Evolutionary conservation across 345 rosid species (phyloP), one percentile per base, ranked within the genome.

Genomic region (Garcia nutans): DNA sequence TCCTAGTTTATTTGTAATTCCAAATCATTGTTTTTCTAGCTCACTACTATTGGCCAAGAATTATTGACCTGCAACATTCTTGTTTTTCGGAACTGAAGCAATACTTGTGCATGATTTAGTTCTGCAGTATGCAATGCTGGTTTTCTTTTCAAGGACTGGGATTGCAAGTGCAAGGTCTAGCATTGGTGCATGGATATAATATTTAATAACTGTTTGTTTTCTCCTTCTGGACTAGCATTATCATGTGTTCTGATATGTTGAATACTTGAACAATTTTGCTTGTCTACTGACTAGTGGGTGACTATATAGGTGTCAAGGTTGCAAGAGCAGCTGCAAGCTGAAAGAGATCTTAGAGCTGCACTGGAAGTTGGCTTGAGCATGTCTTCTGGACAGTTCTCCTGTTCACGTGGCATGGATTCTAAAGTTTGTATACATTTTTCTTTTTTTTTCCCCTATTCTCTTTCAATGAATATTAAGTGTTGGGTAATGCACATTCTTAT

Each of bases 321-420:
- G 86, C 99, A 93, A 86, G 99, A 96, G 87, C 98, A 96, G 89
- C 86, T 96, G 83, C 99, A 96, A 86, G 98, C 99, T 8, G 98
- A 96, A 82, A 92, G 98, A 84, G 99, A 96, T 86, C 97, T 93
- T 80, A 87, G 98, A 85, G 93, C 98, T 71, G 99, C 98, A 68
- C 83, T 96, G 77, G 99, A 96, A 89, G 97, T 90, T 76, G 98
- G 99, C 66, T 86, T 96, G 88, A 96, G 99, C 91, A 92, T 96
- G 96, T 93, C 98, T 74, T 87, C 96, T 75, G 97, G 97, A 72
- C 98, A 96, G 66, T 81, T 91, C 71, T 84, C 94, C 62, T 80
- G 86, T 75, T 96, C 99, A 66, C 93, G 86, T 49, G 92, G 96
- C 84, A 92, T 93, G 88, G 98, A 96, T 85, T 89, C 97, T 52